Evolutionary conservation across 768 basidiomycete genomes (phyloP).

Genomic region (Candolleomyces aberdarensis): DNA sequence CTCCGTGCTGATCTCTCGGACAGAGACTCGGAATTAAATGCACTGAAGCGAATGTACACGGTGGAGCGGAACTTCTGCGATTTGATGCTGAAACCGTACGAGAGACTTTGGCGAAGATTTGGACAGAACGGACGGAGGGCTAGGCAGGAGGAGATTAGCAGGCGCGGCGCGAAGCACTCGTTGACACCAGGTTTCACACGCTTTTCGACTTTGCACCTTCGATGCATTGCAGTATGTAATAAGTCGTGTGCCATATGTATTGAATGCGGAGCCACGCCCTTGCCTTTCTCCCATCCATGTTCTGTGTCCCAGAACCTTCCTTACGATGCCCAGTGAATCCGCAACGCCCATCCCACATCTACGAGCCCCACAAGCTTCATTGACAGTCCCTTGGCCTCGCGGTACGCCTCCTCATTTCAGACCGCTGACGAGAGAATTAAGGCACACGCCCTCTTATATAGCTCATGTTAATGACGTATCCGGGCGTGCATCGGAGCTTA

Average conservation of each 20-base stretch:
- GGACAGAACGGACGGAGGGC: conserved; percentile 5
- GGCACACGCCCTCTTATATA: neutral
- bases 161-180: no score
- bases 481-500: neutral
- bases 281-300: neutral
- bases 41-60: conserved; percentile 37
- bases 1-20: conserved; percentile 6
- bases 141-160: neutral
- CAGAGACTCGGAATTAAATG: conserved; percentile 63
- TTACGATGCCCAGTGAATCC: neutral
- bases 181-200: neutral
- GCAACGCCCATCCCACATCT: no score
- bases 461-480: neutral
- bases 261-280: no score
- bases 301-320: neutral
- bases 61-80: conserved; percentile 17
- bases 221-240: neutral
- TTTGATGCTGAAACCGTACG: conserved; percentile 49
- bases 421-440: neutral
- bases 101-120: conserved; percentile 19
- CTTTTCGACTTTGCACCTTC: neutral
- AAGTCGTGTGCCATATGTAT: no score
- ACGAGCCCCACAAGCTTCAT: neutral
- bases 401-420: neutral
- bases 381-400: neutral